A percentile compares a stretch with the other conserved stretches of the same genome.
Conservation (phyloP, 2,329 filamentous ascomycete genomes). For the Dactylellina cionopaga region DNA sequence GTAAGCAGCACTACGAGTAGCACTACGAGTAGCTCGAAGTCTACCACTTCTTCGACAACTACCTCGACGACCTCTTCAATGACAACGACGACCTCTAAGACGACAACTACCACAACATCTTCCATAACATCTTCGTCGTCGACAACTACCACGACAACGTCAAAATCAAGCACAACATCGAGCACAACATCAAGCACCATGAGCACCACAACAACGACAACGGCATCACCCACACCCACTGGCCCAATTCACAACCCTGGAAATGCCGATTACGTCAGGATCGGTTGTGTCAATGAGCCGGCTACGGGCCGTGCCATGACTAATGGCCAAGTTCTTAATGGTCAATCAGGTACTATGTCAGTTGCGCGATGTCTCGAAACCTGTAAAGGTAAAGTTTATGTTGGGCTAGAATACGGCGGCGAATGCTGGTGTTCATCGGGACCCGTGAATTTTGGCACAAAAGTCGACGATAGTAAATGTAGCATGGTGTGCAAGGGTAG, state of each 20-base stretch:
- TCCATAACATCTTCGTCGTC: conserved; percentile 34
- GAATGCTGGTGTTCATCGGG: conserved; percentile 40
- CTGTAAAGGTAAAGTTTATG: conserved; percentile 26
- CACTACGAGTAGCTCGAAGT: conserved; percentile 25
- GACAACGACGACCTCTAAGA: conserved; percentile 23
- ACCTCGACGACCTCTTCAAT: conserved; percentile 5
- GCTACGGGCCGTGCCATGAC: conserved; percentile 34
- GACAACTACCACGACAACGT: conserved; percentile 40
- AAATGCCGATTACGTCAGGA: conserved; percentile 58
- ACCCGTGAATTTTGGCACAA: conserved; percentile 20
- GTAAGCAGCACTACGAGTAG: conserved; percentile 10
- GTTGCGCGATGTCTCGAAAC: conserved; percentile 46
- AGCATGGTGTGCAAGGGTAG: conserved; percentile 30
- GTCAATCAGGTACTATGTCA: conserved; percentile 42
- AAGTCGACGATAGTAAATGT: conserved; percentile 6
- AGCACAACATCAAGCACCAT: conserved; percentile 36
- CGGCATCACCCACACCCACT: conserved; percentile 51
- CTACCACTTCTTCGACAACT: conserved; percentile 25
- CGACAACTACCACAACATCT: conserved; percentile 21
- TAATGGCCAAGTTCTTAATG: conserved; percentile 21
- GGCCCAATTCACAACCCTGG: conserved; percentile 55
- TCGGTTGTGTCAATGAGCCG: conserved; percentile 46
- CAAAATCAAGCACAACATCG: conserved; percentile 30
- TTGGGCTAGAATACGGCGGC: conserved; percentile 53
- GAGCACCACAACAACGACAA: conserved; percentile 43